phyloP scores from a whole-genome alignment of 257 asterid genomes.

The Paraleonurus japonicus region DNA sequence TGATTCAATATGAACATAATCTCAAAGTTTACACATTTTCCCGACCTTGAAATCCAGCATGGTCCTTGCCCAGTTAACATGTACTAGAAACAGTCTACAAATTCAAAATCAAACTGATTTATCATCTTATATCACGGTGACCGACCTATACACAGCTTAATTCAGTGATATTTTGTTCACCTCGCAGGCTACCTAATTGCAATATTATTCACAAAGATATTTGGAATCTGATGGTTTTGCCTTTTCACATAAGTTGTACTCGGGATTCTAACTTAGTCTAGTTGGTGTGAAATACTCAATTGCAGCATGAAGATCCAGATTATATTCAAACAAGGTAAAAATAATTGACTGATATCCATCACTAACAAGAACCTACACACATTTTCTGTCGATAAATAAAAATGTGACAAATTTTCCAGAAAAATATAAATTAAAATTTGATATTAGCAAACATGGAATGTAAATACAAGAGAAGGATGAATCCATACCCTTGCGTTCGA shows the following conservation, averaged over 20 bases:
- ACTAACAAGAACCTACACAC: constrained; percentile 7
- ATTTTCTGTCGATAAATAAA: background rate
- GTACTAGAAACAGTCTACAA: background rate
- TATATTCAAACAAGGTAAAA: background rate
- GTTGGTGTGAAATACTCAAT: background rate
- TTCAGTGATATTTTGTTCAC: background rate
- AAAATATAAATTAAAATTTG: background rate
- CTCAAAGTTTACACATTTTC: background rate
- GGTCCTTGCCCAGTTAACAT: background rate
- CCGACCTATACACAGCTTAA: background rate
- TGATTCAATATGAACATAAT: too few species aligned
- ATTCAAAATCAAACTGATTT: background rate
- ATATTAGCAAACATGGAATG: background rate
- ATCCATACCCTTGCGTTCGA: constrained; percentile 40
- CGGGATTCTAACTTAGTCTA: background rate
- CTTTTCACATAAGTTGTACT: background rate
- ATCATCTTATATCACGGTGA: background rate
- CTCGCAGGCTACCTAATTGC: background rate
- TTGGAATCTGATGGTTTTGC: background rate
- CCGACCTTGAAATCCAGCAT: background rate
- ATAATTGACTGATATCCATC: background rate
- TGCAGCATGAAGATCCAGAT: constrained; percentile 3
- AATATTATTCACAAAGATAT: background rate
- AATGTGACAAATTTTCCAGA: background rate
- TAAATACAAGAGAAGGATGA: background rate